A percentile compares a stretch with the other conserved stretches of the same genome.
phyloP scores from a whole-genome alignment of 139 green algal species.

The Tetradesmus obliquus region DNA sequence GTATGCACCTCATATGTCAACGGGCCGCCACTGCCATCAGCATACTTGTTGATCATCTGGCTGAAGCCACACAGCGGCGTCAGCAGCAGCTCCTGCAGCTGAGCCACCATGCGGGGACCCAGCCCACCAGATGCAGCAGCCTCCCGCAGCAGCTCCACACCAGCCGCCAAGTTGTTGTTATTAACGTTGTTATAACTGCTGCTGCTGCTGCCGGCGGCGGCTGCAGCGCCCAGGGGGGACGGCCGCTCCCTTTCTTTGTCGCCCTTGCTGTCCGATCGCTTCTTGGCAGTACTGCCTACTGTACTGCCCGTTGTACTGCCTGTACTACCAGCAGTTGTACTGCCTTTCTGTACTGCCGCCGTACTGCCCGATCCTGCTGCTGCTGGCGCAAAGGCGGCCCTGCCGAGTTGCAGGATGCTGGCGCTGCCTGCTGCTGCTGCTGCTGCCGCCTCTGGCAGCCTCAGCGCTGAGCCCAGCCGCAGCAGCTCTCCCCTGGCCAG shows the following conservation, averaged over 20 bases:
- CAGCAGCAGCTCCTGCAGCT: slow-evolving; percentile 32
- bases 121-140: slow-evolving; percentile 6
- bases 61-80: slow-evolving; percentile 19
- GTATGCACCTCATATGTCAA: slow-evolving; percentile 32
- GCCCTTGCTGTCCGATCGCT: not conserved
- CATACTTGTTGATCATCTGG: slow-evolving; percentile 28
- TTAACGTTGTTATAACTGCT: not conserved
- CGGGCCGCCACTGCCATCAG: not conserved
- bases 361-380: slow-evolving; percentile 24
- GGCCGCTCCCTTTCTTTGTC: not conserved
- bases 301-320: not conserved
- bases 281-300: not conserved
- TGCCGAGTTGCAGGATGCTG: slow-evolving; percentile 10
- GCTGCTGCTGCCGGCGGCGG: slow-evolving; percentile 8
- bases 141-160: slow-evolving; percentile 13
- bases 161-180: not conserved
- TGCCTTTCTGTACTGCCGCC: not conserved
- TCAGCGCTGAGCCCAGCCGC: slow-evolving; percentile 50
- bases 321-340: not conserved
- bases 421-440: slow-evolving; percentile 13
- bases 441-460: slow-evolving; percentile 25
- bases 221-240: not conserved
- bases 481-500: slow-evolving; percentile 63
- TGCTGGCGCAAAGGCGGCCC: not conserved
- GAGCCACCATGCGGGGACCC: not conserved